phyloP scores from a whole-genome alignment of 371 early-diverging fungal species.

The Furculomyces boomerangus region DNA sequence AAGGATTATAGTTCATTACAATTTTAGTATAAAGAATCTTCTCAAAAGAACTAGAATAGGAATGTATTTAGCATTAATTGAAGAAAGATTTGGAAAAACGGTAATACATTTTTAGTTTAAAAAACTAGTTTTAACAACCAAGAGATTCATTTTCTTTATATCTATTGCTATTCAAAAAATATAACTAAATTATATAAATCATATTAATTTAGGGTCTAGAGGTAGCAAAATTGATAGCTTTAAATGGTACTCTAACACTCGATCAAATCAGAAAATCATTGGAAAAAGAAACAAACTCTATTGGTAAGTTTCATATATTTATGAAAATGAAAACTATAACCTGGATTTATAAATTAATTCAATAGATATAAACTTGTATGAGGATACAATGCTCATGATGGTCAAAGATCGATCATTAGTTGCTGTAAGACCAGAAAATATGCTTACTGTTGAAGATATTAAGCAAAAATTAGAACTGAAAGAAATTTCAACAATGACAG shows the following conservation, averaged over 20 bases:
- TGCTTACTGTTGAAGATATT: constrained; percentile 39
- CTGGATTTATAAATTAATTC: neutral
- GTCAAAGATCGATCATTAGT: constrained; percentile 37
- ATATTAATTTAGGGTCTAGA: constrained; percentile 5
- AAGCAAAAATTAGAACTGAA: constrained; percentile 39
- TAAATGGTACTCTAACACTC: constrained; percentile 20
- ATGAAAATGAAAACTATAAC: neutral
- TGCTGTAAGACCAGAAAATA: constrained; percentile 41
- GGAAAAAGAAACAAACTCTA: constrained; percentile 4
- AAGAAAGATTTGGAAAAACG: constrained; percentile 42
- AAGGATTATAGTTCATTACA: constrained; percentile 44
- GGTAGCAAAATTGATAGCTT: constrained; percentile 10
- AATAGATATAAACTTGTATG: constrained; percentile 18
- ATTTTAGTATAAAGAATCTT: constrained; percentile 29
- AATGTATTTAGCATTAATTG: constrained; percentile 32
- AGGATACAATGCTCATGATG: constrained; percentile 29
- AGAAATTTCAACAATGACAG: constrained; percentile 31
- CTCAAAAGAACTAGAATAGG: constrained; percentile 48
- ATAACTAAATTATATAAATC: neutral
- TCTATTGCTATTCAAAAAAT: constrained; percentile 5
- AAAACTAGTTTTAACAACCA: too few species aligned
- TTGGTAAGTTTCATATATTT: neutral
- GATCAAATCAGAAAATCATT: constrained; percentile 16
- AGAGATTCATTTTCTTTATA: constrained; percentile 6
- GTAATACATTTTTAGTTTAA: constrained; percentile 16